These are phyloP conservation scores for Suhomyces terraborum DNA, from an alignment of 1,139 yeast species.

Conservation along the genomic window DNA sequence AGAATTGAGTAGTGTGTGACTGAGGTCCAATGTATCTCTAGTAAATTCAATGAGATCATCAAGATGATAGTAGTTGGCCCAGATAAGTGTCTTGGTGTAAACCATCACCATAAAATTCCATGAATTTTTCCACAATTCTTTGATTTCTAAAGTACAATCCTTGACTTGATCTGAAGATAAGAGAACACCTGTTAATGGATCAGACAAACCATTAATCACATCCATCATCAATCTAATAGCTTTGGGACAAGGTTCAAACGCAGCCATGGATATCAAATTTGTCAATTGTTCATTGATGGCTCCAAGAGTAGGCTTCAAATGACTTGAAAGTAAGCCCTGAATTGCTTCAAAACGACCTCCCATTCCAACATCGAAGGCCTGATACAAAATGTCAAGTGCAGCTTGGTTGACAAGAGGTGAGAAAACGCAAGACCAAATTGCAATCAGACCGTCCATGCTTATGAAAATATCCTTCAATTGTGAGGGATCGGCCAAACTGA, in stretches of 20 bases:
- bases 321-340: slow-evolving; percentile 49
- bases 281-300: slow-evolving; percentile 52
- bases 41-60: slow-evolving; percentile 74
- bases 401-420: slow-evolving; percentile 64
- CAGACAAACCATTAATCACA: slow-evolving; percentile 61
- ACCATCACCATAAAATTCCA: slow-evolving; percentile 77
- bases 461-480: slow-evolving; percentile 39
- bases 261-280: slow-evolving; percentile 48
- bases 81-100: slow-evolving; percentile 64
- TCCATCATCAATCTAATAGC: slow-evolving; percentile 78
- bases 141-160: slow-evolving; percentile 19
- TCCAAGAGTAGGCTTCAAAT: slow-evolving; percentile 44
- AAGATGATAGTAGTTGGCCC: slow-evolving; percentile 69
- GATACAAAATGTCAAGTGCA: slow-evolving; percentile 72
- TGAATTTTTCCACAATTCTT: slow-evolving; percentile 60
- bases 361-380: slow-evolving; percentile 61
- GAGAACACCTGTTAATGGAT: slow-evolving; percentile 60
- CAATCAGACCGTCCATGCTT: slow-evolving; percentile 36
- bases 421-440: slow-evolving; percentile 72
- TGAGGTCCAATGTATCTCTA: slow-evolving; percentile 80
- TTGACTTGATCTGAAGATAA: slow-evolving; percentile 18
- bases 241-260: slow-evolving; percentile 75
- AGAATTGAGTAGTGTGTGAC: slow-evolving; percentile 67
- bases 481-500: slow-evolving; percentile 44
- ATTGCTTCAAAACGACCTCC: slow-evolving; percentile 74